phyloP scores from a whole-genome alignment of 2,329 filamentous ascomycete genomes.

The Dothideomycetes sp. region DNA sequence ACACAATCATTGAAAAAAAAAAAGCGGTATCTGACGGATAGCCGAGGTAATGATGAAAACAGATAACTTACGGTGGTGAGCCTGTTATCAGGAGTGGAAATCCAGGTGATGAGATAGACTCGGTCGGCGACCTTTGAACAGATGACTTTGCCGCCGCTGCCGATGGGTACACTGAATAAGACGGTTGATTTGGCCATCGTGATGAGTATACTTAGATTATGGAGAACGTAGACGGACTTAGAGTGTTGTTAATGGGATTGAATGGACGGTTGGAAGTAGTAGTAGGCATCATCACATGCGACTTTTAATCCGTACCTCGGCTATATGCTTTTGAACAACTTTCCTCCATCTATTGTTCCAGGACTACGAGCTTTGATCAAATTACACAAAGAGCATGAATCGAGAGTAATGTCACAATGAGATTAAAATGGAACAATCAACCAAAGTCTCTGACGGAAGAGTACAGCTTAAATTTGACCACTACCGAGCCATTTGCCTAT shows the following conservation, averaged over 20 bases:
- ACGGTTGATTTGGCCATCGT: conserved; percentile 1
- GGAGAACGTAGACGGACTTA: not conserved
- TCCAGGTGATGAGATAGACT: conserved; percentile 66
- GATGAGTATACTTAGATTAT: not conserved
- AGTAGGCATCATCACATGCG: conserved; percentile 4
- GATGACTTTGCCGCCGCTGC: conserved; percentile 32
- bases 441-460: too few relatives aligned
- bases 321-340: too few relatives aligned
- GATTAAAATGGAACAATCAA: too few relatives aligned
- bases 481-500: too few relatives aligned
- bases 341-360: too few relatives aligned
- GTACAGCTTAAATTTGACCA: too few relatives aligned
- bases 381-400: too few relatives aligned
- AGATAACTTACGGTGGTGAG: conserved; percentile 45
- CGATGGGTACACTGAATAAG: conserved; percentile 25
- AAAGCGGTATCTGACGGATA: not conserved
- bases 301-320: conserved; percentile 3
- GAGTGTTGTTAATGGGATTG: not conserved
- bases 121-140: conserved; percentile 51
- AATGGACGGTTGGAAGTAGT: not conserved
- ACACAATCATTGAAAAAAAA: too few relatives aligned
- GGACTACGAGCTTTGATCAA: too few relatives aligned
- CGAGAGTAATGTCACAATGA: too few relatives aligned
- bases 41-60: not conserved
- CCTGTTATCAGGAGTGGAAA: conserved; percentile 65